Evolutionary conservation across 192 early-diverging fungal species (phyloP).

Genomic region (Ambispora gerdemannii): DNA sequence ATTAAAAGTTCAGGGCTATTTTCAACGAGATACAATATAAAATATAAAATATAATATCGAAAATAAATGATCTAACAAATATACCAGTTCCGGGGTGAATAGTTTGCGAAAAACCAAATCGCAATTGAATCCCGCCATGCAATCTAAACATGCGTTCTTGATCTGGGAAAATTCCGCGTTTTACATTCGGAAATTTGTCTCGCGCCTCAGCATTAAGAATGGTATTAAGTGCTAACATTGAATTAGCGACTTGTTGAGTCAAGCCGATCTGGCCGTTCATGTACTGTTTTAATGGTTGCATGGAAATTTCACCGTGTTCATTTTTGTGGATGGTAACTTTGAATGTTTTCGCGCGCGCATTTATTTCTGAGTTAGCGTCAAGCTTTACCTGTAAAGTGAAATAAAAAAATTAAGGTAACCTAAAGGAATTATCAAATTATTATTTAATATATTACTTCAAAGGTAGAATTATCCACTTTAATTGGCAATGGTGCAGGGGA

Average conservation of each 20-base stretch:
- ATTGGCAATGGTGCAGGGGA: not conserved
- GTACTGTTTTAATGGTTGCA: not conserved
- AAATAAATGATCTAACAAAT: not conserved
- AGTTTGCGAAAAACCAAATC: slow-evolving; percentile 14
- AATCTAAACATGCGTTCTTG: not conserved
- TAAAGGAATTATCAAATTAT: not conserved
- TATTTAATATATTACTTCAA: not conserved
- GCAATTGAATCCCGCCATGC: not conserved
- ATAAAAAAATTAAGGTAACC: not conserved
- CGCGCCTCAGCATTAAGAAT: slow-evolving; percentile 13
- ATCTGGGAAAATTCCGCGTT: slow-evolving; percentile 17
- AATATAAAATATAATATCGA: not conserved
- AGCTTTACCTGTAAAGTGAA: not conserved
- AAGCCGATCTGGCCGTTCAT: not conserved
- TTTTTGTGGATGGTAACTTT: slow-evolving; percentile 5
- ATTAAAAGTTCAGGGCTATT: not conserved
- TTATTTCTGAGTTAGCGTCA: no score
- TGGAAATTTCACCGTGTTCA: not conserved
- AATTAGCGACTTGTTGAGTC: slow-evolving; percentile 2
- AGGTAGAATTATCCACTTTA: not conserved
- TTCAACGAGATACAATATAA: no score
- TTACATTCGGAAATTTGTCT: not conserved
- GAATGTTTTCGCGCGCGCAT: not conserved
- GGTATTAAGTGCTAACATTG: not conserved
- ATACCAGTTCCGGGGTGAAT: slow-evolving; percentile 4